Percentiles rank a stretch among this genome's conserved stretches.
Evolutionary conservation across 768 basidiomycete species (phyloP).

Genomic region (Boletus sp.): DNA sequence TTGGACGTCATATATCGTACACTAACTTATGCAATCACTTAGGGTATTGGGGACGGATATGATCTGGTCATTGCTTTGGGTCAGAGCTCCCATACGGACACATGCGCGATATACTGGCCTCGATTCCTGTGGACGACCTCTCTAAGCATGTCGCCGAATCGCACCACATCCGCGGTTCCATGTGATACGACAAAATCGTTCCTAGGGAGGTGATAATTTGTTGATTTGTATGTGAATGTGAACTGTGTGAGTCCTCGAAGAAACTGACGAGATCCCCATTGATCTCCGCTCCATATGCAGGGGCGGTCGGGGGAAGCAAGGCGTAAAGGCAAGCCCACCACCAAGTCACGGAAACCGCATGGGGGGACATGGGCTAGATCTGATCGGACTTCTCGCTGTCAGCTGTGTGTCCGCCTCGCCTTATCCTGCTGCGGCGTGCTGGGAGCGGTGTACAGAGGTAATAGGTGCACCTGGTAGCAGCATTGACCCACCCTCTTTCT

Average conservation of each 20-base stretch:
- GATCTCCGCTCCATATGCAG: not conserved
- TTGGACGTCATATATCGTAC: not conserved
- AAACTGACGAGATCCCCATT: not conserved
- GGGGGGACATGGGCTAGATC: slow-evolving; percentile 5
- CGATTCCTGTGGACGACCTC: not conserved
- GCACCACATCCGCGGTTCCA: too few relatives aligned
- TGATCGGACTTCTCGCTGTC: slow-evolving; percentile 5
- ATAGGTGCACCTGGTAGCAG: not conserved
- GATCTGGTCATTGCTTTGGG: not conserved
- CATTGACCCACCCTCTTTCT: not conserved
- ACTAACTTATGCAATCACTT: not conserved
- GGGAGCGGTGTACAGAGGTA: not conserved
- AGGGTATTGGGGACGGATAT: not conserved
- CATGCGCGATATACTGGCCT: not conserved
- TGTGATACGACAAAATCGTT: not conserved
- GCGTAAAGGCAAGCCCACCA: not conserved
- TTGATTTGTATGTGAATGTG: not conserved
- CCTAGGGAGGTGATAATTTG: not conserved
- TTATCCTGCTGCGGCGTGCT: slow-evolving; percentile 6
- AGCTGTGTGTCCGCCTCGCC: slow-evolving; percentile 11
- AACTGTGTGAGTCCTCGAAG: not conserved
- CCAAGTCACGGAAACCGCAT: slow-evolving; percentile 5
- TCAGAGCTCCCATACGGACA: not conserved
- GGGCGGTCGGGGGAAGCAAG: not conserved
- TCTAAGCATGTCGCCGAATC: not conserved